These are phyloP conservation scores for Bimuria novae-zelandiae DNA, from an alignment of 2,329 filamentous ascomycete species.

Conservation along the genomic window DNA sequence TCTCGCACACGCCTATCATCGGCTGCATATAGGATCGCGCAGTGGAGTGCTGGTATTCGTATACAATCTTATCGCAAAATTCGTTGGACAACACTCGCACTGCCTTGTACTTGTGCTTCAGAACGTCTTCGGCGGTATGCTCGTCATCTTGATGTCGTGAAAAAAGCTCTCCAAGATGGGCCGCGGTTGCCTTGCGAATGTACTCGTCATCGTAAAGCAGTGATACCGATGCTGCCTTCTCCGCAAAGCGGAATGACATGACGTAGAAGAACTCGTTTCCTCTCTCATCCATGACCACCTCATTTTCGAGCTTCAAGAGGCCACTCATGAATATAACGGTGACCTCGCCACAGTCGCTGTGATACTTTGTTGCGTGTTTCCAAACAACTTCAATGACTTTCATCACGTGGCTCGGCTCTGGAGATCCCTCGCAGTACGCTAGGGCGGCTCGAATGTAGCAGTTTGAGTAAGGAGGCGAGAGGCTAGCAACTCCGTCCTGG, in stretches of 20 bases:
- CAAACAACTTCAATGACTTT: conserved; percentile 27
- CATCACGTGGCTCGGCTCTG: conserved; percentile 17
- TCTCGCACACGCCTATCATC: conserved; percentile 27
- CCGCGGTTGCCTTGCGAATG: conserved; percentile 29
- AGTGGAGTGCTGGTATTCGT: conserved; percentile 29
- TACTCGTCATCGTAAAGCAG: conserved; percentile 36
- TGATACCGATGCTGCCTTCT: conserved; percentile 26
- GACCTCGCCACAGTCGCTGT: conserved; percentile 26
- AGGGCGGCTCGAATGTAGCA: conserved; percentile 40
- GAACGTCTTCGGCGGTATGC: conserved; percentile 16
- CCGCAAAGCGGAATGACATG: conserved; percentile 22
- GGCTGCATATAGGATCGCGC: conserved; percentile 30
- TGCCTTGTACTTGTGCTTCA: conserved; percentile 26
- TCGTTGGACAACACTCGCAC: conserved; percentile 25
- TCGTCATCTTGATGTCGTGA: conserved; percentile 18
- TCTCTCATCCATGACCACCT: conserved; percentile 22
- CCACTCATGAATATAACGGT: conserved; percentile 33
- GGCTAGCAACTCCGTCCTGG: conserved; percentile 30
- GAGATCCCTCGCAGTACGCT: conserved; percentile 34
- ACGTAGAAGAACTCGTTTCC: conserved; percentile 29
- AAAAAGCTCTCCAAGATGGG: conserved; percentile 32
- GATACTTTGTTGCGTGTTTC: conserved; percentile 24
- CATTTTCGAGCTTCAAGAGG: conserved; percentile 30
- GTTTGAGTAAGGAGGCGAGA: conserved; percentile 33
- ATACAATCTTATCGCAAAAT: conserved; percentile 25